These are phyloP conservation scores for Endocarpon pusillum DNA, from an alignment of 495 filamentous ascomycete genomes.

Conservation along the genomic window DNA sequence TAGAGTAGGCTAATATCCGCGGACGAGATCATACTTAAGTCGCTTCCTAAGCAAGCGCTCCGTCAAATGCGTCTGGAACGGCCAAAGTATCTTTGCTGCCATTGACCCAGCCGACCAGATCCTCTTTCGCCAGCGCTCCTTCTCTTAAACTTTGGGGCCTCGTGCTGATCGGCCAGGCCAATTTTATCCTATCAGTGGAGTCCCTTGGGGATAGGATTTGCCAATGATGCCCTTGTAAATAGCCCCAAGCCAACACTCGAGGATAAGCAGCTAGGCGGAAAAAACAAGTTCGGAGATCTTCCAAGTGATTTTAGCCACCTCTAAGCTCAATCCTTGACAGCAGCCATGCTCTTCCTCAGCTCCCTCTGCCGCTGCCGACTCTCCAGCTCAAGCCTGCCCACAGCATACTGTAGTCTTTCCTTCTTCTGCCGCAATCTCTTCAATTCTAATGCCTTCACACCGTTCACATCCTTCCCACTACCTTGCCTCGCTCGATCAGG, in stretches of 20 bases:
- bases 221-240: slow-evolving; percentile 19
- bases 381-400: slow-evolving; percentile 56
- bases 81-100: slow-evolving; percentile 10
- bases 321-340: slow-evolving; percentile 6
- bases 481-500: too few relatives aligned
- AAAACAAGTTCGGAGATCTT: slow-evolving; percentile 11
- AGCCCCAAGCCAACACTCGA: slow-evolving; percentile 14
- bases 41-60: too few relatives aligned
- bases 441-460: slow-evolving; percentile 40
- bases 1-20: too few relatives aligned
- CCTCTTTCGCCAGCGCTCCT: too few relatives aligned
- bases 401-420: slow-evolving; percentile 59
- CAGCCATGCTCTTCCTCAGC: slow-evolving; percentile 64
- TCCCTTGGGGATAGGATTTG: slow-evolving; percentile 22
- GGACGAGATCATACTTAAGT: too few relatives aligned
- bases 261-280: slow-evolving; percentile 9
- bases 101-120: slow-evolving; percentile 9
- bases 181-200: slow-evolving; percentile 17
- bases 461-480: slow-evolving; percentile 17
- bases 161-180: slow-evolving; percentile 10
- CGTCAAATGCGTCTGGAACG: too few relatives aligned
- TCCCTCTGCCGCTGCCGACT: slow-evolving; percentile 50
- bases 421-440: slow-evolving; percentile 56
- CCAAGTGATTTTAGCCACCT: too few relatives aligned
- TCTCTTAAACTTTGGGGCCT: slow-evolving; percentile 10